Percentiles rank a stretch among this genome's conserved stretches.
Evolutionary conservation across 2,329 filamentous ascomycete species (phyloP).

Genomic region (Alternaria burnsii): DNA sequence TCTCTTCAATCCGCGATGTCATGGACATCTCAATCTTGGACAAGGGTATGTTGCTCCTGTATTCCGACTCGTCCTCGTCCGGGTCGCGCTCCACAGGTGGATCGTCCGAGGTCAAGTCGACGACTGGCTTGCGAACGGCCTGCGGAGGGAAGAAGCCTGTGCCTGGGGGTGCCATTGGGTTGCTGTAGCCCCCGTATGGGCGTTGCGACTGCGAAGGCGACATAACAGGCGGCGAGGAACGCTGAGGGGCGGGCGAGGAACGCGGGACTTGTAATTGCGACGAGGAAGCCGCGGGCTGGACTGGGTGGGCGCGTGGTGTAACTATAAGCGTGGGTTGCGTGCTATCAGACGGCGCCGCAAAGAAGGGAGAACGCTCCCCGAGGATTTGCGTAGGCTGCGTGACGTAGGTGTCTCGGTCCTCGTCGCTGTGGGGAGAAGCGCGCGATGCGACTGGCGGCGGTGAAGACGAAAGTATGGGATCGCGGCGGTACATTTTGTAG

Average conservation of each 20-base stretch:
- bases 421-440: conserved; percentile 52
- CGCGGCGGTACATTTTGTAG: conserved; percentile 42
- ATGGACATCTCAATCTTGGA: conserved; percentile 59
- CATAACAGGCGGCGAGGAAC: conserved; percentile 51
- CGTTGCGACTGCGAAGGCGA: conserved; percentile 69
- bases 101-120: conserved; percentile 57
- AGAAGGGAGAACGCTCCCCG: conserved; percentile 38
- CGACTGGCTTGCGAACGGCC: conserved; percentile 50
- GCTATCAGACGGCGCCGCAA: conserved; percentile 51
- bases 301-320: conserved; percentile 50
- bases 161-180: conserved; percentile 78
- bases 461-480: conserved; percentile 47
- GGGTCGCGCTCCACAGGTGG: conserved; percentile 59
- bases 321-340: conserved; percentile 69
- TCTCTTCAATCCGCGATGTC: conserved; percentile 43
- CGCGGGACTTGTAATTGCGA: conserved; percentile 79
- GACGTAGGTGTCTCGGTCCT: conserved; percentile 60
- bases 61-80: conserved; percentile 51
- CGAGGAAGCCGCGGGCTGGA: conserved; percentile 22
- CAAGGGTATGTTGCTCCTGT: conserved; percentile 66
- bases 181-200: conserved; percentile 67
- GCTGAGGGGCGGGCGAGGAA: conserved; percentile 74
- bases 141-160: conserved; percentile 68
- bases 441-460: conserved; percentile 30
- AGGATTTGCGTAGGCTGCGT: conserved; percentile 51